Base-by-base conservation (phyloP, 192 early-diverging fungal genomes). In the Neocallimastix lanati region DNA sequence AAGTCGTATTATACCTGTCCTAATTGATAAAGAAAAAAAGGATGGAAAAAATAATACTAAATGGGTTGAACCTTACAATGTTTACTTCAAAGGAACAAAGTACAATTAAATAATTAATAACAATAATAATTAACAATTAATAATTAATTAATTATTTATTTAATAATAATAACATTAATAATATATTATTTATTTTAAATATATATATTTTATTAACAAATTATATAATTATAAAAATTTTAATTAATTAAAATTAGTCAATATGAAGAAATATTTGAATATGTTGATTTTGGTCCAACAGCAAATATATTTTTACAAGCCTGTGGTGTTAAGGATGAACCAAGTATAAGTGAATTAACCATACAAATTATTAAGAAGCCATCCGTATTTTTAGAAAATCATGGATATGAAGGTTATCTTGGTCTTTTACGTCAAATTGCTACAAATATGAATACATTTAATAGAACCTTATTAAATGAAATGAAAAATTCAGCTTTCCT, bases 311-410 rank as follows among this genome's bases (percentile, higher is more conserved):
- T 97, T 78, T 82, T 97, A 76, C 88, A 90, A 29, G 86, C 89
- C 2, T 97, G 95, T 80, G 95, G 95, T 77, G 93, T 95, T 15
- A 92, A 91, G 78, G 89, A 92, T 37, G 91, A 93, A 77, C 94
- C 94, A 0, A 88, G 92, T 0, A 90, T 92, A 2, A 76, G 88
- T 21, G 94, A 97, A 35, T 80, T 95, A 36, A 88, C 94, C 0
- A 81, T 86, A 14, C 84, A 89, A 77, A 82, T 97, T 14, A 88
- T 94, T 0, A 85, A 86, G 4, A 83, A 87, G 0, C 90, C 92
- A 6, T 78, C 84, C 0, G 40, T 86, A 28, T 91, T 93, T 83
- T 84, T 91, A 81, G 86, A 87, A 36, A 79, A 85, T 36, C 35
- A 35, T 38, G 16, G 67, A 18, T 87, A 87, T 50, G 92, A 93